These are phyloP conservation scores for Linum trigynum DNA, from an alignment of 345 rosid species.

Conservation along the genomic window DNA sequence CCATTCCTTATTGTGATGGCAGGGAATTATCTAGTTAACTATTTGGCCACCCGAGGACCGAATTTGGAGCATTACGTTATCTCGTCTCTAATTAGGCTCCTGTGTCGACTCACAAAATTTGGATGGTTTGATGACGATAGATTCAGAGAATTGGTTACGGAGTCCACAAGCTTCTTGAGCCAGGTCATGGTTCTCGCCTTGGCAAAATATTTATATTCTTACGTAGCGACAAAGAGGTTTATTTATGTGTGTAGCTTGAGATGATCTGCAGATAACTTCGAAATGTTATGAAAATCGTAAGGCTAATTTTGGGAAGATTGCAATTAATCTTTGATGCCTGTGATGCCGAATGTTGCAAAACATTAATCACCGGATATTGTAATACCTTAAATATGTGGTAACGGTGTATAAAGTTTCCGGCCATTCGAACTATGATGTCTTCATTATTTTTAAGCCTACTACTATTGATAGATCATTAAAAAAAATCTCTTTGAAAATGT, in stretches of 20 bases:
- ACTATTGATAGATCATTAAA: not conserved
- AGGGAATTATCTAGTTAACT: constrained; percentile 79
- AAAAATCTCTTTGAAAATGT: no score
- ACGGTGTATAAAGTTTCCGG: not conserved
- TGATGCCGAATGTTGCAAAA: not conserved
- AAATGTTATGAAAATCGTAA: not conserved
- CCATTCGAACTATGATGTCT: not conserved
- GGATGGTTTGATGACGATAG: constrained; percentile 99
- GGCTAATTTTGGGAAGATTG: no score
- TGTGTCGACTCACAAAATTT: constrained; percentile 89
- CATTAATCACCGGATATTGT: not conserved
- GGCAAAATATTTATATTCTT: not conserved
- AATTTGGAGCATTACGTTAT: constrained; percentile 74
- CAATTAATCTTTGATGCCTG: no score
- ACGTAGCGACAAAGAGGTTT: not conserved
- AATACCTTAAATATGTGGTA: not conserved
- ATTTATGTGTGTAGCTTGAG: not conserved
- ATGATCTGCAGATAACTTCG: not conserved
- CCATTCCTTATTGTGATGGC: not conserved
- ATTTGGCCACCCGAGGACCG: constrained; percentile 90
- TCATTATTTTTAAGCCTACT: not conserved
- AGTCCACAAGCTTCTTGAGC: constrained; percentile 72
- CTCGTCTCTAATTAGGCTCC: constrained; percentile 76
- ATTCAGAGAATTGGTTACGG: constrained; percentile 78
- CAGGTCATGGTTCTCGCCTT: constrained; percentile 38